These are phyloP conservation scores for Otatea glauca DNA, from an alignment of 176 grass and related monocot genomes.

Conservation along the genomic window DNA sequence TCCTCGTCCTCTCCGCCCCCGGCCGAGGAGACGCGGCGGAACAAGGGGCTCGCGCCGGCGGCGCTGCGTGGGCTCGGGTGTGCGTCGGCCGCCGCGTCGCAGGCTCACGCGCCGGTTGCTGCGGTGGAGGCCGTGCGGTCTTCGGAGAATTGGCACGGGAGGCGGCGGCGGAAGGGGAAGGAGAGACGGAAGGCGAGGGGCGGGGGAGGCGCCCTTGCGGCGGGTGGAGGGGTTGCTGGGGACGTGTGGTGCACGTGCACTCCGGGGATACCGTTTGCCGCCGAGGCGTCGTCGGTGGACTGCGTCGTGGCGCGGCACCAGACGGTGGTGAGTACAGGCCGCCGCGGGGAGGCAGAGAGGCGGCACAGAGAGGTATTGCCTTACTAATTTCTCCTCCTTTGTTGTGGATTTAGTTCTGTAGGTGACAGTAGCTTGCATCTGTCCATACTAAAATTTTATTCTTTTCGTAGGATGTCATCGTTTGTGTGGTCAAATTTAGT, in stretches of 20 bases:
- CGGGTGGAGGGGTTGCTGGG: constrained; percentile 32
- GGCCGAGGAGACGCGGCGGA: neutral
- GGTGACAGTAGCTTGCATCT: neutral
- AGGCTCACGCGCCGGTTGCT: constrained; percentile 41
- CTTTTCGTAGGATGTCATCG: neutral
- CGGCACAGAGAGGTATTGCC: constrained; percentile 63
- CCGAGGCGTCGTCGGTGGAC: constrained; percentile 80
- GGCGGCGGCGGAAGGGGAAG: constrained; percentile 44
- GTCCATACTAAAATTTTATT: neutral
- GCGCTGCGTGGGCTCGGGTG: constrained; percentile 75
- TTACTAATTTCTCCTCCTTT: neutral
- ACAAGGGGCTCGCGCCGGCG: constrained; percentile 40
- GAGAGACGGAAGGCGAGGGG: constrained; percentile 59
- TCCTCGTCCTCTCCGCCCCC: neutral
- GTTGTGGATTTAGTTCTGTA: neutral
- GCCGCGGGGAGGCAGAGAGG: constrained; percentile 63
- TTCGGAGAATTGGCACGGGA: constrained; percentile 55
- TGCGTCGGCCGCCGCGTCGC: constrained; percentile 47
- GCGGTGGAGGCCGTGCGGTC: constrained; percentile 16
- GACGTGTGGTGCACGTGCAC: constrained; percentile 94
- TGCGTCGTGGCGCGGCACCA: constrained; percentile 77
- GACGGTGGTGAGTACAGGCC: constrained; percentile 10
- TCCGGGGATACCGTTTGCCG: constrained; percentile 72
- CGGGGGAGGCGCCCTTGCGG: neutral
- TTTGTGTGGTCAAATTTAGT: neutral